Evolutionary conservation across 129 eudicot species (phyloP).

Genomic region (Chrysanthemum lavandulifolium): DNA sequence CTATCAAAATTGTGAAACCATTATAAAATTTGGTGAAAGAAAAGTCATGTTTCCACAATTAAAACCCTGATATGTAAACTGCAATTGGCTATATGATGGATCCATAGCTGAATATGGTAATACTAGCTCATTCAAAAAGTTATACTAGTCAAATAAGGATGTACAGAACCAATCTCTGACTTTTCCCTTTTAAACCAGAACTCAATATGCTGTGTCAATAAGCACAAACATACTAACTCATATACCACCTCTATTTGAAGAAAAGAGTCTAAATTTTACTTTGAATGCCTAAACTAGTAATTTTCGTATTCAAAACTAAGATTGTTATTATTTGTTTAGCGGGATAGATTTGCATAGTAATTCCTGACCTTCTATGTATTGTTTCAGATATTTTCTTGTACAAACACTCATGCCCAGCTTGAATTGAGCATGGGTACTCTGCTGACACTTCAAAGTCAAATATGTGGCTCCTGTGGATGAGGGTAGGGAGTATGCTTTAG

Average conservation of each 20-base stretch:
- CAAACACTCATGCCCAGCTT: not conserved
- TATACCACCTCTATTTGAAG: not conserved
- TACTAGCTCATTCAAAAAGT: slow-evolving; percentile 1
- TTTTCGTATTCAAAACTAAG: not conserved
- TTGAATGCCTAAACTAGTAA: not conserved
- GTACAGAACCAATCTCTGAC: not conserved
- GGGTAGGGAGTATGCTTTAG: not conserved
- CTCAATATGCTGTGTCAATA: not conserved
- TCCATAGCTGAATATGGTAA: not conserved
- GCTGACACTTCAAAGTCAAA: not conserved
- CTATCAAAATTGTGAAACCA: not conserved
- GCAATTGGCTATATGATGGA: not conserved
- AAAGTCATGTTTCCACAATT: not conserved
- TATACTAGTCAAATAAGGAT: not conserved
- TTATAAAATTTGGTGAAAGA: not conserved
- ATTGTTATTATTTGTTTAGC: not conserved
- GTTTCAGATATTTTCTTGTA: not conserved
- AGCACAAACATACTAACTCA: not conserved
- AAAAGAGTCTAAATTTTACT: not conserved
- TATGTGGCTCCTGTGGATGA: not conserved
- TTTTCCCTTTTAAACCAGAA: not conserved
- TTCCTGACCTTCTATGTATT: not conserved
- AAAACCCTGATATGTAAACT: not conserved
- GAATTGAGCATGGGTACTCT: not conserved
- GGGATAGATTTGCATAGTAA: too few relatives aligned